A percentile compares a stretch with the other conserved stretches of the same genome.
Conservation (phyloP, 1,284 basidiomycete species). For the Stereum hirsutum region DNA sequence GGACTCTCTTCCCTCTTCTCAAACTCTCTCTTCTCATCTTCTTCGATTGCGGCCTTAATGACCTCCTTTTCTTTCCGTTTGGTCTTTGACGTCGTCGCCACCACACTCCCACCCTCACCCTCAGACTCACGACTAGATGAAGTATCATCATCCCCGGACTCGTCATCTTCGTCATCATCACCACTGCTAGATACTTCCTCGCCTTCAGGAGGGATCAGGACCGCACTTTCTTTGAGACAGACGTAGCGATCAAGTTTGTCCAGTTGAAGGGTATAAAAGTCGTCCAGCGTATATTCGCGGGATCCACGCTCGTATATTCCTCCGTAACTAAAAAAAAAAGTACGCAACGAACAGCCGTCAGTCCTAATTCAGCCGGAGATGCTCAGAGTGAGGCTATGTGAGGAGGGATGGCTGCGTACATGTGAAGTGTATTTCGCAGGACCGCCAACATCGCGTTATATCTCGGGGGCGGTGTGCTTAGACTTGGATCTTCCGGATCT, state of each 20-base stretch:
- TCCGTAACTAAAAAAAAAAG: conserved; percentile 75
- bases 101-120: background rate
- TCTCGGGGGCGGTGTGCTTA: conserved; percentile 66
- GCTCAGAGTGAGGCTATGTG: too few relatives aligned
- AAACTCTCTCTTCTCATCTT: background rate
- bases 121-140: conserved; percentile 5
- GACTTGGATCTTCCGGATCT: conserved; percentile 65
- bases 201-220: conserved; percentile 7
- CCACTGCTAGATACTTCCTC: conserved; percentile 10
- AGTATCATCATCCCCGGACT: conserved; percentile 5
- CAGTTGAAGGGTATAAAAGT: conserved; percentile 9
- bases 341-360: background rate
- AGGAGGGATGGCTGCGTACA: conserved; percentile 37
- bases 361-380: background rate
- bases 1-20: background rate
- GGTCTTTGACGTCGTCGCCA: too few relatives aligned
- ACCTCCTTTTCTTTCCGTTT: too few relatives aligned
- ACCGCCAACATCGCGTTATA: conserved; percentile 93
- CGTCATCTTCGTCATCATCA: conserved; percentile 6
- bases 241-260: conserved; percentile 10
- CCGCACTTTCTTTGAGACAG: conserved; percentile 10
- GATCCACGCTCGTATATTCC: conserved; percentile 80
- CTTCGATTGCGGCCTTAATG: background rate
- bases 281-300: conserved; percentile 61
- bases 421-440: conserved; percentile 77